These are phyloP conservation scores for Verticillium tricorpus DNA, from an alignment of 2,329 filamentous ascomycete species.

Conservation along the genomic window DNA sequence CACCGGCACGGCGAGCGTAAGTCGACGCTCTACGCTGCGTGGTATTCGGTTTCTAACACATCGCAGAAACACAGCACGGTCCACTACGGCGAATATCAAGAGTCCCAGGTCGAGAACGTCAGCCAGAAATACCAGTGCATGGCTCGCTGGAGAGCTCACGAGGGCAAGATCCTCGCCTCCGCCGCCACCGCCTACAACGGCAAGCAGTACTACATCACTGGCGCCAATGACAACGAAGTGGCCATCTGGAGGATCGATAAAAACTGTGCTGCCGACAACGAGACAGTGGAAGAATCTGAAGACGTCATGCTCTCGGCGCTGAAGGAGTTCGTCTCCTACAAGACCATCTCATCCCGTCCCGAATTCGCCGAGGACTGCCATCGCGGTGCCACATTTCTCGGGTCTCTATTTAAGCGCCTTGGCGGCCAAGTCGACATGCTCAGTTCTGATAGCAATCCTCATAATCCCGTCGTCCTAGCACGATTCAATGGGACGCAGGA, in stretches of 20 bases:
- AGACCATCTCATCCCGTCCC: constrained; percentile 81
- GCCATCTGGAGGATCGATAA: constrained; percentile 75
- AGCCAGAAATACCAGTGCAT: constrained; percentile 82
- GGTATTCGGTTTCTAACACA: background rate
- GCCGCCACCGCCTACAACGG: constrained; percentile 66
- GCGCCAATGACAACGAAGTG: constrained; percentile 86
- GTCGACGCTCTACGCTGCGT: constrained; percentile 17
- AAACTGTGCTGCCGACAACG: constrained; percentile 7
- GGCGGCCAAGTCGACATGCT: constrained; percentile 88
- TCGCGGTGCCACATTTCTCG: constrained; percentile 84
- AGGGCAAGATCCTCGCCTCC: constrained; percentile 83
- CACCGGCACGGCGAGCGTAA: constrained; percentile 79
- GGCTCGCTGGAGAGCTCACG: constrained; percentile 75
- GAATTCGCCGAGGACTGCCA: constrained; percentile 90
- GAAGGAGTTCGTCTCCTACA: constrained; percentile 83
- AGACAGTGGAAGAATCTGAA: constrained; percentile 33
- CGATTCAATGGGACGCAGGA: constrained; percentile 72
- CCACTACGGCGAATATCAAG: constrained; percentile 55
- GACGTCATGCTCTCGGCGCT: constrained; percentile 66
- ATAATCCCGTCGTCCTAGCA: constrained; percentile 91
- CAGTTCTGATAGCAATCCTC: constrained; percentile 65
- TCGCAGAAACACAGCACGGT: constrained; percentile 61
- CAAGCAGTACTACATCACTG: constrained; percentile 85
- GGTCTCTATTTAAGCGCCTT: constrained; percentile 85
- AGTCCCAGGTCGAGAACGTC: constrained; percentile 44